Percentiles rank a stretch among this genome's conserved stretches.
Evolutionary conservation across 2,329 filamentous ascomycete species (phyloP).

Genomic region (Mycogone perniciosa): DNA sequence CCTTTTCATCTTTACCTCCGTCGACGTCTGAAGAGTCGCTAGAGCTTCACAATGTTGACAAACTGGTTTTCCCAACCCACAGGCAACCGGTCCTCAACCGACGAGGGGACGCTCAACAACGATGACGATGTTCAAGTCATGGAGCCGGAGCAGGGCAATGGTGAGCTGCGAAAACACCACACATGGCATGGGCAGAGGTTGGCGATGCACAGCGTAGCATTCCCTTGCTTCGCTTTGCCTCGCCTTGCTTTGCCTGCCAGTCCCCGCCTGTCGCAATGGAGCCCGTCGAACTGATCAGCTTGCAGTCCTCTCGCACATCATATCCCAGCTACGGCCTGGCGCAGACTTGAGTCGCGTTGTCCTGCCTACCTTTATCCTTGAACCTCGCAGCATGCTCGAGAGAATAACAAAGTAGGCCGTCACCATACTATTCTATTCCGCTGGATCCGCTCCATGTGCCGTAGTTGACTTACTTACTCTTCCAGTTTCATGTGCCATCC

Average conservation of each 20-base stretch:
- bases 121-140: constrained; percentile 74
- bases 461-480: constrained; percentile 11
- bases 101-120: constrained; percentile 43
- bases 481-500: constrained; percentile 97
- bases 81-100: constrained; percentile 50
- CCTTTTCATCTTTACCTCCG: constrained; percentile 13
- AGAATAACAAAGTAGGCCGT: constrained; percentile 86
- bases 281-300: constrained; percentile 1
- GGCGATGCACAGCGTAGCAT: not conserved
- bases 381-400: constrained; percentile 96
- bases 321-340: constrained; percentile 90
- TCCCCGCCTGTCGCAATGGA: not conserved
- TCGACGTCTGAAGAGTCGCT: constrained; percentile 10
- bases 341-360: constrained; percentile 93
- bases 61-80: constrained; percentile 34
- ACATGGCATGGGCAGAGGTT: constrained; percentile 2
- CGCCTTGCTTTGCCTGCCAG: constrained; percentile 9
- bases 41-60: constrained; percentile 32
- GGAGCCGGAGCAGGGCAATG: constrained; percentile 90
- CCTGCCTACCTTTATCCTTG: constrained; percentile 93
- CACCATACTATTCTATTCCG: not conserved
- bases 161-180: constrained; percentile 43
- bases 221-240: not conserved
- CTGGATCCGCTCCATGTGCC: not conserved
- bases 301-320: constrained; percentile 89